Conservation (phyloP, 148 eudicot genomes). For the Diospyros lotus region DNA sequence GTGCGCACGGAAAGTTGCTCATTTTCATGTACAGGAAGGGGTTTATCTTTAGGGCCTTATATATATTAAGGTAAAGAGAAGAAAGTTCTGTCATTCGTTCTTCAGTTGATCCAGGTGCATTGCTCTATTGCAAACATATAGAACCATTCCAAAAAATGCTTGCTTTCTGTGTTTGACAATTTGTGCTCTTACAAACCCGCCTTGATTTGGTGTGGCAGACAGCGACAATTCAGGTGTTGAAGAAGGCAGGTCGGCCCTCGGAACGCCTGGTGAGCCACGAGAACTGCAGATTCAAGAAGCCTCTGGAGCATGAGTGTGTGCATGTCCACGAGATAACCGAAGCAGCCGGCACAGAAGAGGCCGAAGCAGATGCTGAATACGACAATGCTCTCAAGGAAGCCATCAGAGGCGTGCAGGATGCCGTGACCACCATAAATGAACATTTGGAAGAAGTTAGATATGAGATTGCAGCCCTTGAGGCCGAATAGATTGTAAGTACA, state of each 20-base stretch:
- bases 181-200: background rate
- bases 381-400: constrained; percentile 86
- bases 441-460: constrained; percentile 60
- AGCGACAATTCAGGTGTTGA: constrained; percentile 79
- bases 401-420: constrained; percentile 80
- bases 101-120: too few relatives aligned
- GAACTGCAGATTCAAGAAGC: constrained; percentile 61
- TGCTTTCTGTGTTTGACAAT: background rate
- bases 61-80: too few relatives aligned
- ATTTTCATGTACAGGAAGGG: too few relatives aligned
- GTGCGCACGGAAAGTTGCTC: too few relatives aligned
- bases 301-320: constrained; percentile 74
- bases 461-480: constrained; percentile 75
- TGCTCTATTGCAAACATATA: too few relatives aligned
- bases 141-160: background rate
- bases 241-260: constrained; percentile 95
- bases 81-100: too few relatives aligned
- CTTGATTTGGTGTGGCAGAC: constrained; percentile 41
- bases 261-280: constrained; percentile 83
- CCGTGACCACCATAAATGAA: constrained; percentile 75
- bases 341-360: constrained; percentile 92
- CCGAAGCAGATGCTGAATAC: constrained; percentile 95
- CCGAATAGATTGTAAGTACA: constrained; percentile 22
- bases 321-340: constrained; percentile 92
- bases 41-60: too few relatives aligned